Evolutionary conservation across 2,329 filamentous ascomycete genomes (phyloP).

Genomic region (Penicillium sp.): DNA sequence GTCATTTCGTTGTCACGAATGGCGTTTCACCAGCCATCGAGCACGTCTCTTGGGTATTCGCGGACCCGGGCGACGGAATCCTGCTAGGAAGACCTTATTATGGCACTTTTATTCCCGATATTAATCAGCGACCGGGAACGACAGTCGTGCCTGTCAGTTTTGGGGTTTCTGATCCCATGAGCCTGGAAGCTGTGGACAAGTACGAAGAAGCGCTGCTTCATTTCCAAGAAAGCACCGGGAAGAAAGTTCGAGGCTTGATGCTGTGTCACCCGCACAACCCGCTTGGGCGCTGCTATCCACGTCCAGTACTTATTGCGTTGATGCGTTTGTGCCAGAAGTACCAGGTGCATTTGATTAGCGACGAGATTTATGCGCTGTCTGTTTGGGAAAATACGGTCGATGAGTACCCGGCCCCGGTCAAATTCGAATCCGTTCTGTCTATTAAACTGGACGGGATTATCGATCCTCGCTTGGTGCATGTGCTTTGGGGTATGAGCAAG

Average conservation of each 20-base stretch:
- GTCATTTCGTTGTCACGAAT: conserved; percentile 36
- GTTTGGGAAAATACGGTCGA: conserved; percentile 48
- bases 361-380: conserved; percentile 62
- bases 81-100: conserved; percentile 44
- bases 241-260: conserved; percentile 46
- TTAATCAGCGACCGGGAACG: conserved; percentile 45
- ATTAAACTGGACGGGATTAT: conserved; percentile 49
- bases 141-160: conserved; percentile 50
- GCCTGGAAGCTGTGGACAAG: conserved; percentile 38
- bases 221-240: conserved; percentile 38
- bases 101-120: conserved; percentile 51
- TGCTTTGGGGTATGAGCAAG: conserved; percentile 50
- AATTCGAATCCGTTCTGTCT: conserved; percentile 51
- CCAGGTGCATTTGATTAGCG: conserved; percentile 56
- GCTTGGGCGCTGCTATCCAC: conserved; percentile 51
- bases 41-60: conserved; percentile 34
- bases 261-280: conserved; percentile 57
- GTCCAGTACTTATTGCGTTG: conserved; percentile 41
- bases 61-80: conserved; percentile 37
- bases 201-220: conserved; percentile 49
- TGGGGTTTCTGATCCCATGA: conserved; percentile 46
- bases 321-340: conserved; percentile 54
- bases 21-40: conserved; percentile 39
- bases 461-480: conserved; percentile 53
- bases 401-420: conserved; percentile 15